Conservation (phyloP, 2,329 filamentous ascomycete species). For the Stromatinia cepivora region DNA sequence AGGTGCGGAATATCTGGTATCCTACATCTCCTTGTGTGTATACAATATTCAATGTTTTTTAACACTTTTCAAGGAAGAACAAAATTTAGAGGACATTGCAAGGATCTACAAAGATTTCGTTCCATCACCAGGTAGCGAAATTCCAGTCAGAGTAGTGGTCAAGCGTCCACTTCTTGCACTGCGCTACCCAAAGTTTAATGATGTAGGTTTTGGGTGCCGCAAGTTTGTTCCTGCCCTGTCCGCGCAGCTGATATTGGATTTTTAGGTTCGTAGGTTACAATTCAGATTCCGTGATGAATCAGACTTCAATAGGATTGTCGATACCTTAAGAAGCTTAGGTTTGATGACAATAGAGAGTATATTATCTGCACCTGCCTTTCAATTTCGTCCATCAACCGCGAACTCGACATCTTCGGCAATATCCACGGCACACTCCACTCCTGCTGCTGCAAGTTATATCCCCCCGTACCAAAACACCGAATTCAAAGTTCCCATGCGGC, state of each 20-base stretch:
- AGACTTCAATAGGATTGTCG: constrained; percentile 41
- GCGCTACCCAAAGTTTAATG: constrained; percentile 39
- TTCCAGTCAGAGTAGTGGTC: constrained; percentile 40
- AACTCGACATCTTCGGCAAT: neutral
- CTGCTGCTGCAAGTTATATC: neutral
- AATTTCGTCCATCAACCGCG: constrained; percentile 8
- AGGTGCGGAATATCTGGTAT: constrained; percentile 47
- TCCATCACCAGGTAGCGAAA: constrained; percentile 29
- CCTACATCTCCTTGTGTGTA: neutral
- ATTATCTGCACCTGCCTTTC: constrained; percentile 15
- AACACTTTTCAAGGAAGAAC: constrained; percentile 35
- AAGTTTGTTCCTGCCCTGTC: neutral
- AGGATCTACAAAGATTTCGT: constrained; percentile 28
- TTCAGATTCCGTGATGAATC: constrained; percentile 44
- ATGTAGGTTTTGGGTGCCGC: constrained; percentile 29
- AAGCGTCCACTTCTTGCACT: constrained; percentile 42
- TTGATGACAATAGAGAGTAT: constrained; percentile 37
- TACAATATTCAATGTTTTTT: constrained; percentile 1
- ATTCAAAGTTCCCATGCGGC: constrained; percentile 32
- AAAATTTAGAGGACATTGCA: constrained; percentile 37
- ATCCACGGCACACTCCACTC: neutral
- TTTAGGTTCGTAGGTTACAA: constrained; percentile 47
- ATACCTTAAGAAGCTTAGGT: constrained; percentile 40
- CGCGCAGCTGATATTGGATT: neutral
- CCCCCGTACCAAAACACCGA: constrained; percentile 17